Evolutionary conservation across 2,329 filamentous ascomycete genomes (phyloP).

Genomic region (Cephalotrichum gorgonifer): DNA sequence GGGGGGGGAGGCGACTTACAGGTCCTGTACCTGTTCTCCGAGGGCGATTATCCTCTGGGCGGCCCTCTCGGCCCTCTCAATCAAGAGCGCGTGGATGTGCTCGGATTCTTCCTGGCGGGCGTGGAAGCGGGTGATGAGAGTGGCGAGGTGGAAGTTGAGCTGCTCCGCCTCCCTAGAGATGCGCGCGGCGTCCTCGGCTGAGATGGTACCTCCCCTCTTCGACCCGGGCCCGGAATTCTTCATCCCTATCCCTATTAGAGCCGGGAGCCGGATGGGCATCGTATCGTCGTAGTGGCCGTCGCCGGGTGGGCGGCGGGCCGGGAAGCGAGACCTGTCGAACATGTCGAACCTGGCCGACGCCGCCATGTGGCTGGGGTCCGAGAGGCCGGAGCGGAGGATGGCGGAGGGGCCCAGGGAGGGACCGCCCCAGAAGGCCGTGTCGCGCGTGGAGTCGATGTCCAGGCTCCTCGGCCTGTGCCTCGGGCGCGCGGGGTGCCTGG

Average conservation of each 20-base stretch:
- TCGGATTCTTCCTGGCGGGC: constrained; percentile 50
- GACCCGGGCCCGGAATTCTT: too few species aligned
- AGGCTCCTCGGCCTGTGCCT: constrained; percentile 8
- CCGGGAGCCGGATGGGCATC: neutral
- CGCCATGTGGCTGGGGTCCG: constrained; percentile 13
- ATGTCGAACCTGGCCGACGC: neutral
- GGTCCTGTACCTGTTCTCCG: constrained; percentile 44
- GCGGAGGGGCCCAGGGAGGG: constrained; percentile 21
- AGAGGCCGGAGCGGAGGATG: constrained; percentile 26
- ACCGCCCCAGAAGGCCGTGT: constrained; percentile 1
- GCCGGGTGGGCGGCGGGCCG: too few species aligned
- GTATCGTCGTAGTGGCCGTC: neutral
- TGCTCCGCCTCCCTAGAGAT: constrained; percentile 21
- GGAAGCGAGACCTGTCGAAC: neutral
- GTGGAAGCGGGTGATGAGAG: constrained; percentile 38
- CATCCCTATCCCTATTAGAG: neutral
- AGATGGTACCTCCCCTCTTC: constrained; percentile 3
- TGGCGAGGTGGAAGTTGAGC: constrained; percentile 38
- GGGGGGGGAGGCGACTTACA: constrained; percentile 29
- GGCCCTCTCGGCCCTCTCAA: constrained; percentile 46
- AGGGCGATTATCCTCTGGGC: constrained; percentile 49
- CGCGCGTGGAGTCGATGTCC: constrained; percentile 2
- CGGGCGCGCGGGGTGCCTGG: neutral
- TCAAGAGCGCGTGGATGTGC: constrained; percentile 52
- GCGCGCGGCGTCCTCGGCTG: constrained; percentile 12